Evolutionary conservation across 805 yeast species (phyloP).

Genomic region (Kodamaea nitidulidarum): DNA sequence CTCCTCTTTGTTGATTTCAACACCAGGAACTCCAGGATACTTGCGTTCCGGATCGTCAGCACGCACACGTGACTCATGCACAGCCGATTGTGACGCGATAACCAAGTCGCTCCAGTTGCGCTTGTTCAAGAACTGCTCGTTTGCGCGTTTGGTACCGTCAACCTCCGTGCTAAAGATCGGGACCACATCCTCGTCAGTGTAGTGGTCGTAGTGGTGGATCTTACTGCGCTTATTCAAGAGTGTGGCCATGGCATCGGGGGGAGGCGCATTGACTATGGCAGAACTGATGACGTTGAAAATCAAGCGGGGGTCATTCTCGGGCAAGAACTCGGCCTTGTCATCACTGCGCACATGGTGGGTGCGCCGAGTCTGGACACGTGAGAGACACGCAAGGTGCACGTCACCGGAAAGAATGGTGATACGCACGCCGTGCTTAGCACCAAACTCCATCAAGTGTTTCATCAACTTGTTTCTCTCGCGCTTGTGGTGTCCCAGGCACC

Average conservation of each 20-base stretch:
- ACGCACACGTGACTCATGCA: constrained; percentile 1
- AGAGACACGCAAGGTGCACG: constrained; percentile 84
- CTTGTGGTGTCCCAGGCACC: constrained; percentile 91
- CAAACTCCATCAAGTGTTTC: constrained; percentile 58
- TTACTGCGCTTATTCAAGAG: constrained; percentile 65
- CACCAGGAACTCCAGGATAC: neutral
- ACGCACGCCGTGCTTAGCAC: constrained; percentile 60
- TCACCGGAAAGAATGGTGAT: constrained; percentile 88
- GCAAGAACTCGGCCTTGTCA: constrained; percentile 27
- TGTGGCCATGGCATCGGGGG: constrained; percentile 80
- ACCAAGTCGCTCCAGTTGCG: constrained; percentile 73
- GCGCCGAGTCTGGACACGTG: constrained; percentile 62
- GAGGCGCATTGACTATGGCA: constrained; percentile 90
- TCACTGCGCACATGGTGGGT: constrained; percentile 39
- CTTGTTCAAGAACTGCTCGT: constrained; percentile 55
- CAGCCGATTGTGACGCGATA: constrained; percentile 39
- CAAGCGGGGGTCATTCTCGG: constrained; percentile 69
- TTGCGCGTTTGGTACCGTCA: constrained; percentile 45
- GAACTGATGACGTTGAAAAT: constrained; percentile 83
- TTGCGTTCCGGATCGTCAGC: constrained; percentile 1
- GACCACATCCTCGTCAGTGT: constrained; percentile 78
- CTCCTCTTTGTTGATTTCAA: neutral
- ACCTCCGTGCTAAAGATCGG: constrained; percentile 63
- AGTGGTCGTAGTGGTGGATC: constrained; percentile 60
- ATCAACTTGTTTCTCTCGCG: constrained; percentile 73